phyloP scores from a whole-genome alignment of 116 monocot species.

The Iris pallida region DNA sequence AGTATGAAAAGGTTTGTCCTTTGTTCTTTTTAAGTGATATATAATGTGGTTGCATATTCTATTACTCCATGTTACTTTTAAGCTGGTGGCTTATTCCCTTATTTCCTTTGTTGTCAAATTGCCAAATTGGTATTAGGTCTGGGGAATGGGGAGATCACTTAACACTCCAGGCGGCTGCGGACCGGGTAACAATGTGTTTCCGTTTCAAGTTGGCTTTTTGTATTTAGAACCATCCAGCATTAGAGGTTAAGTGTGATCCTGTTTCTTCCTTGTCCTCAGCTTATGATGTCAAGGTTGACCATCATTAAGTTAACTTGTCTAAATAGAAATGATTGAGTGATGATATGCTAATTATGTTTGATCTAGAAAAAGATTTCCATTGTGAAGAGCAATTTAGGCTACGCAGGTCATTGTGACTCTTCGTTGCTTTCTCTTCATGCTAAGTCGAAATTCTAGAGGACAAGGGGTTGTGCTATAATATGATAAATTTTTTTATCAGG shows the following conservation, averaged over 20 bases:
- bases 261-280: background rate
- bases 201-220: constrained; percentile 21
- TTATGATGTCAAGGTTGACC: background rate
- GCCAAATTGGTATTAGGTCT: constrained; percentile 28
- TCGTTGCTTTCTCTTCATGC: no score
- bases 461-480: no score
- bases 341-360: no score
- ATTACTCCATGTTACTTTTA: background rate
- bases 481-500: no score
- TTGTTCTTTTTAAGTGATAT: constrained; percentile 4
- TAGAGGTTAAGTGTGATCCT: constrained; percentile 5
- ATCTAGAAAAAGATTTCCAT: no score
- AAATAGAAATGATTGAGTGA: no score
- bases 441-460: no score
- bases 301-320: no score
- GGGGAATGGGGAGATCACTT: constrained; percentile 95
- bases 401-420: no score
- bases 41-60: background rate
- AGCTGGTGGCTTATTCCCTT: background rate
- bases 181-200: constrained; percentile 51
- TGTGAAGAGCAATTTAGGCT: no score
- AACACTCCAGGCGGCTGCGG: constrained; percentile 84
- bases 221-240: constrained; percentile 6
- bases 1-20: constrained; percentile 71
- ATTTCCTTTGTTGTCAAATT: constrained; percentile 3